phyloP scores from a whole-genome alignment of 2,329 filamentous ascomycete species.

The Pestalotiopsis sp. region DNA sequence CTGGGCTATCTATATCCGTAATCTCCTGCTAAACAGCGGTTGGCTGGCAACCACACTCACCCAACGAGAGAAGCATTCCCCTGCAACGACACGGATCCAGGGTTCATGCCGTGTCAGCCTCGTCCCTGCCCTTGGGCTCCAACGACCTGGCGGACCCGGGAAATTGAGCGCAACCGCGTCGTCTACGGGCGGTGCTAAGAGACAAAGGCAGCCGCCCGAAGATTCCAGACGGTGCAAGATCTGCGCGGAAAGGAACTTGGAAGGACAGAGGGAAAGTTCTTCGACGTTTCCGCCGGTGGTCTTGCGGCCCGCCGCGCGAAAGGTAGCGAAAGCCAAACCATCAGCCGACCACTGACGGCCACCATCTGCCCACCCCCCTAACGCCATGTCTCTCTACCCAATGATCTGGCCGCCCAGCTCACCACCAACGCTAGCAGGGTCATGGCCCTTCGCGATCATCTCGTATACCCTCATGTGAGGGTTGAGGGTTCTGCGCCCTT shows the following conservation, averaged over 20 bases:
- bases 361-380: not conserved
- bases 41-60: slow-evolving; percentile 14
- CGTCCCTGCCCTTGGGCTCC: slow-evolving; percentile 3
- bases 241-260: not conserved
- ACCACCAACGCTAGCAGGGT: slow-evolving; percentile 4
- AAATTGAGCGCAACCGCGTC: not conserved
- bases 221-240: slow-evolving; percentile 6
- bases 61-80: slow-evolving; percentile 17
- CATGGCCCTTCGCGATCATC: slow-evolving; percentile 13
- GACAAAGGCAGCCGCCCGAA: not conserved
- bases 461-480: slow-evolving; percentile 7
- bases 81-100: slow-evolving; percentile 8
- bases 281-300: not conserved
- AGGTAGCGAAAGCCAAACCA: not conserved
- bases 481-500: not conserved
- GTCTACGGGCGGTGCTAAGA: not conserved
- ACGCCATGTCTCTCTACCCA: not conserved
- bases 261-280: not conserved
- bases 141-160: not conserved
- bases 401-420: slow-evolving; percentile 13
- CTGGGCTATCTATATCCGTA: not conserved
- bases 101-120: slow-evolving; percentile 13
- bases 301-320: slow-evolving; percentile 3
- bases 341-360: slow-evolving; percentile 13
- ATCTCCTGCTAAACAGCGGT: slow-evolving; percentile 6